Evolutionary conservation across 108 stramenopile species (phyloP).

Genomic region (Bacterosira constricta): DNA sequence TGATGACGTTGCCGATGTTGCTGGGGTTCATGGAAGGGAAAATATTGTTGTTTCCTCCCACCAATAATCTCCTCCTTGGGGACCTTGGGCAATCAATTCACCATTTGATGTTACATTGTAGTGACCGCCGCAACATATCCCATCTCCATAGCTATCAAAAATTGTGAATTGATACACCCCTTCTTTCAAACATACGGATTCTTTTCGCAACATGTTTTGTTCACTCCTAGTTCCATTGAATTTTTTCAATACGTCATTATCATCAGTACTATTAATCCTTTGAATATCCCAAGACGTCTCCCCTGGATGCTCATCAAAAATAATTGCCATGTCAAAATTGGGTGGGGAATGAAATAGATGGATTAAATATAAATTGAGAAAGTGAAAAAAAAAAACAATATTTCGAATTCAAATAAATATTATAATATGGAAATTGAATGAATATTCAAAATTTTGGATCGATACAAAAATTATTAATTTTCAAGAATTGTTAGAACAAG

Average conservation of each 20-base stretch:
- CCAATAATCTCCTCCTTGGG: background rate
- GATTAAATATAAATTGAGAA: too few species aligned
- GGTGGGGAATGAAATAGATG: too few species aligned
- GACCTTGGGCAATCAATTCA: background rate
- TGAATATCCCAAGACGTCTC: background rate
- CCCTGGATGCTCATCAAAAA: background rate
- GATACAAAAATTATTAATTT: too few species aligned
- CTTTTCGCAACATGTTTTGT: background rate
- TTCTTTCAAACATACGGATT: background rate
- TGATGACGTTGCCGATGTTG: too few species aligned
- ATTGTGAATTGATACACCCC: constrained; percentile 6
- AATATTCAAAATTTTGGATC: too few species aligned
- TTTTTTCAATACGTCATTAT: background rate
- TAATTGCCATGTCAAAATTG: background rate
- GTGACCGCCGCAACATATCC: background rate
- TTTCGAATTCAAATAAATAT: too few species aligned
- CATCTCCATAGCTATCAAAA: background rate
- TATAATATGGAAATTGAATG: too few species aligned
- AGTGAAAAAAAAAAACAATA: too few species aligned
- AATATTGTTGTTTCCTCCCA: background rate
- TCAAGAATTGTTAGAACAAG: too few species aligned
- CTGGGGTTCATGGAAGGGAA: background rate
- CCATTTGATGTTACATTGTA: background rate
- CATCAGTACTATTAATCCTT: background rate
- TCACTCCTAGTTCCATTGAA: background rate